A percentile compares a stretch with the other conserved stretches of the same genome.
phyloP scores from a whole-genome alignment of 2,329 filamentous ascomycete species.

The Pyrenophora seminiperda region DNA sequence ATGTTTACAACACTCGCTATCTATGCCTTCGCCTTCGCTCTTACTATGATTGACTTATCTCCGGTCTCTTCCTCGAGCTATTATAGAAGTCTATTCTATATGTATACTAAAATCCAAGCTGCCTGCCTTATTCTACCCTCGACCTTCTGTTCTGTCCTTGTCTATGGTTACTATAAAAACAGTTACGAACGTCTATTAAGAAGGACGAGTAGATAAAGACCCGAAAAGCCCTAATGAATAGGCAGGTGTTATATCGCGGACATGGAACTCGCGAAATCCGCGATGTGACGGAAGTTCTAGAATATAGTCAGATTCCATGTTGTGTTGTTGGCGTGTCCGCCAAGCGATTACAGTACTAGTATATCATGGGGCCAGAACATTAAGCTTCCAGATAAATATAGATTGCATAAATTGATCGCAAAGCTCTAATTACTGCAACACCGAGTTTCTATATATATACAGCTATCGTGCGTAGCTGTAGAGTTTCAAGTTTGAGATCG shows the following conservation, averaged over 20 bases:
- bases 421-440: too few relatives aligned
- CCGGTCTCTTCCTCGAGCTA: background rate
- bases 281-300: background rate
- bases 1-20: too few relatives aligned
- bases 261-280: constrained; percentile 2
- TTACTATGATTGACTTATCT: background rate
- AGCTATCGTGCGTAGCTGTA: too few relatives aligned
- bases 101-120: background rate
- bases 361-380: too few relatives aligned
- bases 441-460: too few relatives aligned
- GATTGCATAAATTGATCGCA: too few relatives aligned
- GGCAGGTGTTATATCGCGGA: background rate
- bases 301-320: constrained; percentile 2
- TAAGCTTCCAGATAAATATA: too few relatives aligned
- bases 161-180: background rate
- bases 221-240: background rate
- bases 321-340: constrained; percentile 6
- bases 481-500: too few relatives aligned
- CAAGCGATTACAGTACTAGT: too few relatives aligned
- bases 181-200: background rate
- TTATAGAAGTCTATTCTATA: background rate
- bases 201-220: background rate
- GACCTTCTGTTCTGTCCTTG: background rate
- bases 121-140: background rate
- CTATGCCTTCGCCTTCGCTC: background rate